phyloP scores from a whole-genome alignment of 2,329 filamentous ascomycete genomes.

The Fusarium sp. region DNA sequence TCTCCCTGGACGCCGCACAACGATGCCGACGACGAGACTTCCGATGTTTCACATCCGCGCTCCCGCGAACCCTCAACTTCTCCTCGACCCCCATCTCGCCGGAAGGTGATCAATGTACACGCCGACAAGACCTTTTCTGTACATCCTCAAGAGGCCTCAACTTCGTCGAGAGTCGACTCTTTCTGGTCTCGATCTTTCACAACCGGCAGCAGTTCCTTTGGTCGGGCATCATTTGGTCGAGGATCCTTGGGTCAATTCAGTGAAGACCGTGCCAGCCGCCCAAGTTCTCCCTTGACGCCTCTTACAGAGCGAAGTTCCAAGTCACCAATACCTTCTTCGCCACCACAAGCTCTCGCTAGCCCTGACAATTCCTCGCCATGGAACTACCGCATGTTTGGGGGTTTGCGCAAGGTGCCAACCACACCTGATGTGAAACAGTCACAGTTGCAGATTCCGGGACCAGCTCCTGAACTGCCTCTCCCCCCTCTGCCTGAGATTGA shows the following conservation, averaged over 20 bases:
- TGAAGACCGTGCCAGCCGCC: conserved; percentile 60
- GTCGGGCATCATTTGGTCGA: conserved; percentile 60
- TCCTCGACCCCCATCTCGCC: conserved; percentile 46
- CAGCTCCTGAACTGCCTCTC: conserved; percentile 42
- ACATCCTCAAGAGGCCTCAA: conserved; percentile 49
- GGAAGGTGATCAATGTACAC: conserved; percentile 62
- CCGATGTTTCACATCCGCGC: conserved; percentile 31
- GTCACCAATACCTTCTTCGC: conserved; percentile 34
- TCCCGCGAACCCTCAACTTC: conserved; percentile 40
- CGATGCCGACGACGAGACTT: conserved; percentile 34
- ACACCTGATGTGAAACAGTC: conserved; percentile 57
- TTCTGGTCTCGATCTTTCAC: conserved; percentile 59
- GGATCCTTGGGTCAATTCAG: conserved; percentile 60
- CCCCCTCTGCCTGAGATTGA: conserved; percentile 48
- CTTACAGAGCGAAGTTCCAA: conserved; percentile 54
- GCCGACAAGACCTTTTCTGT: conserved; percentile 71
- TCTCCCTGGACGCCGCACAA: conserved; percentile 36
- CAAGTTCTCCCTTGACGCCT: conserved; percentile 63
- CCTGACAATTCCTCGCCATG: conserved; percentile 55
- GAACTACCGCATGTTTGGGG: conserved; percentile 67
- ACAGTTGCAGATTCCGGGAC: conserved; percentile 45
- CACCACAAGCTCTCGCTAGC: conserved; percentile 27
- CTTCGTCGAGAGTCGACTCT: conserved; percentile 47
- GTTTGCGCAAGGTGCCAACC: conserved; percentile 62
- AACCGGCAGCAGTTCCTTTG: conserved; percentile 61